Percentiles rank a stretch among this genome's conserved stretches.
phyloP scores from a whole-genome alignment of 164 flowering plant species.

The Nymphaea colorata region DNA sequence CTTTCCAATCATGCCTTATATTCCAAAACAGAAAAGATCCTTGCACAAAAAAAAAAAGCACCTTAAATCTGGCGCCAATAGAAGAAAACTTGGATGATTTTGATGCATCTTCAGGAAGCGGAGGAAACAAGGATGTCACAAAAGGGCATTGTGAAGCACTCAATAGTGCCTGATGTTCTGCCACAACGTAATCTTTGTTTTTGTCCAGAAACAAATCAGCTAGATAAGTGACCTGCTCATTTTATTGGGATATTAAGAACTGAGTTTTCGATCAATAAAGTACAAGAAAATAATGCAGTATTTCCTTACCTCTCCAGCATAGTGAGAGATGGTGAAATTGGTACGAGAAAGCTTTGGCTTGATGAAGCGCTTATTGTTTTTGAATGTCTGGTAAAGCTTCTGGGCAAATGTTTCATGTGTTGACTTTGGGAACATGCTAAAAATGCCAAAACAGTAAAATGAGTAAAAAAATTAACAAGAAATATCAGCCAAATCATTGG shows the following conservation, averaged over 20 bases:
- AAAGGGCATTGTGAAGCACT: constrained; percentile 69
- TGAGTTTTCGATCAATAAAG: background rate
- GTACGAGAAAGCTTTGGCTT: constrained; percentile 99
- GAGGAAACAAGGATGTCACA: constrained; percentile 75
- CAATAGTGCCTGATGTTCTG: constrained; percentile 85
- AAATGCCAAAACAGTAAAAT: background rate
- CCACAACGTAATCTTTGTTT: constrained; percentile 96
- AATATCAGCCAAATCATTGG: background rate
- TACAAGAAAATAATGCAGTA: background rate
- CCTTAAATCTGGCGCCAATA: constrained; percentile 92
- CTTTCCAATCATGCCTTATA: background rate
- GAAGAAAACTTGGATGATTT: constrained; percentile 89
- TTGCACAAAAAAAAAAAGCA: constrained; percentile 4
- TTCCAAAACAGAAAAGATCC: background rate
- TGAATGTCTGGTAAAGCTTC: constrained; percentile 87
- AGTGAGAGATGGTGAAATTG: constrained; percentile 73
- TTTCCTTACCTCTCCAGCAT: constrained; percentile 86
- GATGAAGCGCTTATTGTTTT: constrained; percentile 68
- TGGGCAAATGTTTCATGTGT: constrained; percentile 99
- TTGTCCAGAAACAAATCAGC: constrained; percentile 87
- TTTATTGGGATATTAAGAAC: too few species aligned
- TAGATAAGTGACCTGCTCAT: constrained; percentile 52
- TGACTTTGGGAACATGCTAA: constrained; percentile 98
- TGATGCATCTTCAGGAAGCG: constrained; percentile 60
- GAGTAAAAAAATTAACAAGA: background rate